Evolutionary conservation across 2,329 filamentous ascomycete genomes (phyloP).

Genomic region (Pezicula neosporulosa): DNA sequence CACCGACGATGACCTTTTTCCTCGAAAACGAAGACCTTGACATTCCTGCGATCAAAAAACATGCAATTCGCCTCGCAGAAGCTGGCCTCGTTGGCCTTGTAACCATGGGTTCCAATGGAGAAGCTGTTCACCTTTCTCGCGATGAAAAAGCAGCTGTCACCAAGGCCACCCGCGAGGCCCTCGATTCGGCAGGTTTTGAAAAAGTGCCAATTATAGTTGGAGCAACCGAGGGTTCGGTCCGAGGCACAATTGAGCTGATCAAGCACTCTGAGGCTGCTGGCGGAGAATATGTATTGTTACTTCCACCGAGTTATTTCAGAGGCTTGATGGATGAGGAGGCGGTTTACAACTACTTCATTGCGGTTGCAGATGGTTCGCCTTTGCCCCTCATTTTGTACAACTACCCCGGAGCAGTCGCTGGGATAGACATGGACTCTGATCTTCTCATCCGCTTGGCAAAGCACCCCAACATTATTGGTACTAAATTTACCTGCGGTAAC

Average conservation of each 20-base stretch:
- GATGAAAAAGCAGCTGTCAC: slow-evolving; percentile 76
- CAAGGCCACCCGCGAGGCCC: slow-evolving; percentile 72
- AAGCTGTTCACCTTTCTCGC: slow-evolving; percentile 79
- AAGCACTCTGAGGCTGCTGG: slow-evolving; percentile 64
- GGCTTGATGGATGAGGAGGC: slow-evolving; percentile 68
- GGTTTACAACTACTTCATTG: slow-evolving; percentile 62
- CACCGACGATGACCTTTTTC: slow-evolving; percentile 90
- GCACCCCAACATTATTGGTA: slow-evolving; percentile 82
- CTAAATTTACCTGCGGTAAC: slow-evolving; percentile 90
- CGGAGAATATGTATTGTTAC: slow-evolving; percentile 75
- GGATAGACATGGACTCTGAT: slow-evolving; percentile 88
- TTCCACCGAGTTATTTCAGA: slow-evolving; percentile 83
- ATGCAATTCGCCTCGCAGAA: slow-evolving; percentile 73
- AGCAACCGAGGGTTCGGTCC: slow-evolving; percentile 76
- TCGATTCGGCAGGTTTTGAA: slow-evolving; percentile 75
- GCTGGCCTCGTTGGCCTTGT: slow-evolving; percentile 80
- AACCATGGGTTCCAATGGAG: slow-evolving; percentile 87
- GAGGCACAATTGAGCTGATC: slow-evolving; percentile 73
- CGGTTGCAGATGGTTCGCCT: slow-evolving; percentile 70
- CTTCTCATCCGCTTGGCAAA: slow-evolving; percentile 74
- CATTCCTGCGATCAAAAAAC: slow-evolving; percentile 72
- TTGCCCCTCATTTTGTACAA: slow-evolving; percentile 86
- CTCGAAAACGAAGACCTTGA: slow-evolving; percentile 81
- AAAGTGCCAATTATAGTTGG: slow-evolving; percentile 79
- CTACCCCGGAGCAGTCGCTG: slow-evolving; percentile 82